These are phyloP conservation scores for Phlyctochytrium bullatum DNA, from an alignment of 192 early-diverging fungal species.

Conservation along the genomic window DNA sequence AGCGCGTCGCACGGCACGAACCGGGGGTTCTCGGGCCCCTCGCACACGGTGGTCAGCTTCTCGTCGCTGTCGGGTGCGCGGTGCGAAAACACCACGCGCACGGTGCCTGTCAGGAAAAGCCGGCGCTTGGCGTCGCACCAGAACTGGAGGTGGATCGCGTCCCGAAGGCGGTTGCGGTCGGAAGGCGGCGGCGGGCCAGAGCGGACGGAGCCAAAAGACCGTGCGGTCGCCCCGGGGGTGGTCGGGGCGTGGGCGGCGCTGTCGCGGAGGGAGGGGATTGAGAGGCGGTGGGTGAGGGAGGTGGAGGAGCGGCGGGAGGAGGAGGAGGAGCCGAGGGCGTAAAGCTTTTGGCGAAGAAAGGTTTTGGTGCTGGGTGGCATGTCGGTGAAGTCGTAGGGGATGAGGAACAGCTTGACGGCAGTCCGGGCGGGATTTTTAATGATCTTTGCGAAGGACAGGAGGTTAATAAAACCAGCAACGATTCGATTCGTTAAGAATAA, in stretches of 20 bases:
- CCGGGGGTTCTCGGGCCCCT: constrained; percentile 55
- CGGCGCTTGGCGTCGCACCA: constrained; percentile 51
- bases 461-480: neutral
- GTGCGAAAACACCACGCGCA: constrained; percentile 76
- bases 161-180: constrained; percentile 46
- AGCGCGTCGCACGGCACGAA: constrained; percentile 24
- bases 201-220: too few relatives aligned
- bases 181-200: neutral
- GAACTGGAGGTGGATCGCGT: constrained; percentile 79
- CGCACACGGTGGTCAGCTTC: constrained; percentile 55
- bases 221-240: constrained; percentile 6
- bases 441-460: constrained; percentile 35
- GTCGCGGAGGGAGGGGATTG: neutral
- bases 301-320: neutral
- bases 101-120: constrained; percentile 60
- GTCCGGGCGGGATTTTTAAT: constrained; percentile 79
- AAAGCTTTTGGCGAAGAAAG: constrained; percentile 77
- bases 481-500: constrained; percentile 5
- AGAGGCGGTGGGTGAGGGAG: neutral
- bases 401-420: constrained; percentile 73
- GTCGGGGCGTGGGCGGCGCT: neutral
- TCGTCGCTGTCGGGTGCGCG: constrained; percentile 64
- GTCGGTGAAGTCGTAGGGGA: constrained; percentile 76
- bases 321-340: constrained; percentile 24
- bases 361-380: constrained; percentile 74